phyloP scores from a whole-genome alignment of 2,329 filamentous ascomycete species.

The Orbilia brochopaga region DNA sequence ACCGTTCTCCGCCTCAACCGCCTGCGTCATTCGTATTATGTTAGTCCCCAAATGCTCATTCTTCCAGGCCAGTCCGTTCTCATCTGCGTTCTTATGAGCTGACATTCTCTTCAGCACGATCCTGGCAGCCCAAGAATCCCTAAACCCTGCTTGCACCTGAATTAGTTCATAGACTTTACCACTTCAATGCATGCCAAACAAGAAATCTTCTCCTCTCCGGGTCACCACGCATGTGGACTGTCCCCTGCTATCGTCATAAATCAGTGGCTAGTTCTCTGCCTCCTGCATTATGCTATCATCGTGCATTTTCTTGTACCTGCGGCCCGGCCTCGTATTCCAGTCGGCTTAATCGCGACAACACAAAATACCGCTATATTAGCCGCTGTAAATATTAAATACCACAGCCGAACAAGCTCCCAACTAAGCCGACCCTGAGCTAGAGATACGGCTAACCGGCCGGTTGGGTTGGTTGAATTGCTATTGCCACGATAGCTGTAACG shows the following conservation, averaged over 20 bases:
- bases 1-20: constrained; percentile 30
- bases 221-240: neutral
- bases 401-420: constrained; percentile 10
- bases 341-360: constrained; percentile 23
- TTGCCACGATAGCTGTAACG: constrained; percentile 9
- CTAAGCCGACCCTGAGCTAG: too few relatives aligned
- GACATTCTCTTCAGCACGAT: constrained; percentile 40
- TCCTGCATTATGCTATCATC: constrained; percentile 27
- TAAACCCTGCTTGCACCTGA: constrained; percentile 1
- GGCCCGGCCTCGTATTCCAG: too few relatives aligned
- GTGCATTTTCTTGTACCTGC: neutral
- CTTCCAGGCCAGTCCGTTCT: constrained; percentile 3
- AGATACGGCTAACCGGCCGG: too few relatives aligned
- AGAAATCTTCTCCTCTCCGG: constrained; percentile 4
- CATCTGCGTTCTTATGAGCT: constrained; percentile 9
- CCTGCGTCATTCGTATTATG: constrained; percentile 31
- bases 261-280: neutral
- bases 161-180: neutral
- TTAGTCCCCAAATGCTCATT: constrained; percentile 11
- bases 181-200: constrained; percentile 4
- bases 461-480: too few relatives aligned
- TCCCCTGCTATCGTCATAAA: neutral
- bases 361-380: constrained; percentile 44
- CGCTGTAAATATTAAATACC: constrained; percentile 51
- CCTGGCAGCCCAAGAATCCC: constrained; percentile 36